Conservation (phyloP, 257 asterid genomes). For the Ilex asprella region DNA sequence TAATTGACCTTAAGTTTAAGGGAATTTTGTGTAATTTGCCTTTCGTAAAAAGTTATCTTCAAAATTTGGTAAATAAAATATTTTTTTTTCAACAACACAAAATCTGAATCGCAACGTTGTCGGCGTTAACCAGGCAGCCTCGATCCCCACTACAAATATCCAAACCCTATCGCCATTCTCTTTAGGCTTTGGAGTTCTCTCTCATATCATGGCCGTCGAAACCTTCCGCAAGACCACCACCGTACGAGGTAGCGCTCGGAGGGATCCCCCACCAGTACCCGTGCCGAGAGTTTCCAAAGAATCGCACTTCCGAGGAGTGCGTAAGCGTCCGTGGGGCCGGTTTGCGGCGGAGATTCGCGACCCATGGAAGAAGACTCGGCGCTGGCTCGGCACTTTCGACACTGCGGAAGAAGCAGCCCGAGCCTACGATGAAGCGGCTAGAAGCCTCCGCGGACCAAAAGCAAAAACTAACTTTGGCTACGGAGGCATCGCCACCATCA, state of each 20-base stretch:
- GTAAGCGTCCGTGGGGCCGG: slow-evolving; percentile 68
- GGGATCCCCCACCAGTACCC: slow-evolving; percentile 10
- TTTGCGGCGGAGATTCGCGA: slow-evolving; percentile 73
- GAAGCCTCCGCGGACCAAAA: slow-evolving; percentile 50
- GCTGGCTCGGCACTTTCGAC: slow-evolving; percentile 70
- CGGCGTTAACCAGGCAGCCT: too few species aligned
- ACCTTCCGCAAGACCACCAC: slow-evolving; percentile 8
- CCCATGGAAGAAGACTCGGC: slow-evolving; percentile 62
- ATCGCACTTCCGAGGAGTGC: slow-evolving; percentile 55
- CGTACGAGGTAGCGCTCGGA: slow-evolving; percentile 10
- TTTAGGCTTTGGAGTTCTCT: too few species aligned
- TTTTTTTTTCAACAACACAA: too few species aligned
- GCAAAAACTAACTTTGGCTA: slow-evolving; percentile 53
- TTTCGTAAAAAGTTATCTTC: too few species aligned
- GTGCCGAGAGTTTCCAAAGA: slow-evolving; percentile 7
- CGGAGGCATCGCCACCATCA: slow-evolving; percentile 6
- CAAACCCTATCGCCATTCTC: slow-evolving; percentile 8
- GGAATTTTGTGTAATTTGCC: too few species aligned
- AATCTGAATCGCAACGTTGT: too few species aligned
- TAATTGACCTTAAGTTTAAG: too few species aligned
- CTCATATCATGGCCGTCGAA: not conserved
- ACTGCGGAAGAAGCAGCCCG: slow-evolving; percentile 70
- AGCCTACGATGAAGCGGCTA: slow-evolving; percentile 60
- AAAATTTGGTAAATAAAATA: too few species aligned
- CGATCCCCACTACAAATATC: slow-evolving; percentile 25